Conservation (phyloP, 352 stramenopile species). For the Achlya hypogyna region DNA sequence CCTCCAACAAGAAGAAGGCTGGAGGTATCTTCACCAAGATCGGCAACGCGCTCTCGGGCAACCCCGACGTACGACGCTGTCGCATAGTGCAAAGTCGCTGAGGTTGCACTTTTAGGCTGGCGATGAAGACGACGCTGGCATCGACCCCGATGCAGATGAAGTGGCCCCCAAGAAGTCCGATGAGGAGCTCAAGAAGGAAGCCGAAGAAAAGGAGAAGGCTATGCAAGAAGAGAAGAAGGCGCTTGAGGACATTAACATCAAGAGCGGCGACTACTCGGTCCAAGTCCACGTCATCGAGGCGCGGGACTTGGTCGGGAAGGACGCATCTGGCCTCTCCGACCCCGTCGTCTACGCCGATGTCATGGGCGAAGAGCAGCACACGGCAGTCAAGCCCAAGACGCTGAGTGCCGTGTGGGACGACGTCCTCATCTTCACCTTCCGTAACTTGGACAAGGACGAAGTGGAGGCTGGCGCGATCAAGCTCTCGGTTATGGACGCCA, state of each 20-base stretch:
- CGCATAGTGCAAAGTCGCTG: not conserved
- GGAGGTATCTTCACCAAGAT: slow-evolving; percentile 41
- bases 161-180: slow-evolving; percentile 43
- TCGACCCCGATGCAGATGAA: slow-evolving; percentile 61
- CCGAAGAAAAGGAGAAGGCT: slow-evolving; percentile 66
- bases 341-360: slow-evolving; percentile 87
- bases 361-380: slow-evolving; percentile 81
- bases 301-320: slow-evolving; percentile 78
- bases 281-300: slow-evolving; percentile 89
- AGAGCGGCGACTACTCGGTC: slow-evolving; percentile 80
- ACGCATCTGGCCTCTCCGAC: slow-evolving; percentile 82
- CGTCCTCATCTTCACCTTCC: slow-evolving; percentile 61
- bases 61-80: not conserved
- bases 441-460: slow-evolving; percentile 66
- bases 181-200: slow-evolving; percentile 59
- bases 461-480: slow-evolving; percentile 76
- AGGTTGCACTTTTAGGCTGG: slow-evolving; percentile 25
- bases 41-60: slow-evolving; percentile 30
- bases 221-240: slow-evolving; percentile 63
- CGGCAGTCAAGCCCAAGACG: slow-evolving; percentile 68
- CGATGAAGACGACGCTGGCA: slow-evolving; percentile 55
- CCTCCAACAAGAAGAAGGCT: slow-evolving; percentile 55
- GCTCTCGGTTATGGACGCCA: slow-evolving; percentile 81
- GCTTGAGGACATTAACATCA: slow-evolving; percentile 74
- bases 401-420: slow-evolving; percentile 81